phyloP scores from a whole-genome alignment of 1,284 basidiomycete genomes.

The Ganoderma lingzhi region DNA sequence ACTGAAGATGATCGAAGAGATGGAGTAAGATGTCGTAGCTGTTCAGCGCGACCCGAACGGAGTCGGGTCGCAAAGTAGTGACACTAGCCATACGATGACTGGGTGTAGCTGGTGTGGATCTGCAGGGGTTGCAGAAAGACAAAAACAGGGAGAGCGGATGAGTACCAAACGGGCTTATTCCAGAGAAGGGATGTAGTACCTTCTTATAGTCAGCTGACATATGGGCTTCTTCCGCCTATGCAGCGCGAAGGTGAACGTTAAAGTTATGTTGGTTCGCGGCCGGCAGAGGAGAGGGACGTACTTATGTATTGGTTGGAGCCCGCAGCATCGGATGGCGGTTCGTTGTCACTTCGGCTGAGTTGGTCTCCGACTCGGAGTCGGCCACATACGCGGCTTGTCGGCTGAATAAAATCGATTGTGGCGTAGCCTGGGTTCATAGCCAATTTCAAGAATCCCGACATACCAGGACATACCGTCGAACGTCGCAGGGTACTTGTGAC shows the following conservation, averaged over 20 bases:
- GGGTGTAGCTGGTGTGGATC: neutral
- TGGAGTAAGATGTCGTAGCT: constrained; percentile 23
- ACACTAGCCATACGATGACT: neutral
- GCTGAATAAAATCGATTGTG: neutral
- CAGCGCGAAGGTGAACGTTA: neutral
- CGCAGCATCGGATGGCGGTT: constrained; percentile 6
- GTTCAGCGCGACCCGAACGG: neutral
- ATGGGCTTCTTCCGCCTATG: neutral
- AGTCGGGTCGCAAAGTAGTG: neutral
- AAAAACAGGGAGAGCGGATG: neutral
- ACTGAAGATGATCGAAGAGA: constrained; percentile 20
- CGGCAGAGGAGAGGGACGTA: neutral
- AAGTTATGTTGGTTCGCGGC: neutral
- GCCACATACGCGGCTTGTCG: neutral
- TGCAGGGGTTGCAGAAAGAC: neutral
- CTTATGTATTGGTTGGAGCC: neutral
- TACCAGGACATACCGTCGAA: neutral
- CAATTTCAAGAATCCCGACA: neutral
- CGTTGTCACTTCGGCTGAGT: neutral
- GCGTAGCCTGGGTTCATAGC: neutral
- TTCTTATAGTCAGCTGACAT: neutral
- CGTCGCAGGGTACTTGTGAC: no score
- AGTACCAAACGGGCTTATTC: neutral
- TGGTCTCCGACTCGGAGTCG: neutral
- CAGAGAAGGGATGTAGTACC: neutral